Base-by-base conservation (phyloP, 768 basidiomycete species). In the Boletus tomentosulus region DNA sequence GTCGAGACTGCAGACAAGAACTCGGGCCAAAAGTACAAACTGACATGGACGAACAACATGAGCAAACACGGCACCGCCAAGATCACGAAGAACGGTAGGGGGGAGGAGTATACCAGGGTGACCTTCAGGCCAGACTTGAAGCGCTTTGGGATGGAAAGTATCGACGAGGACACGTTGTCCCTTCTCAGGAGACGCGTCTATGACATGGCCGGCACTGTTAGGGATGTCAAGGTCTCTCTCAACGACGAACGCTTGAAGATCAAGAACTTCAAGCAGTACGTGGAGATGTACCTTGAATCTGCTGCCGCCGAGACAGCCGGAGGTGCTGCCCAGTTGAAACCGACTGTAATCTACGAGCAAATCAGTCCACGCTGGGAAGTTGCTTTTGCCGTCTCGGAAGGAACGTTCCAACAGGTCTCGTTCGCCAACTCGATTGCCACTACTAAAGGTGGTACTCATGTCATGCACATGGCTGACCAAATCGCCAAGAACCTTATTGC, bases 351-450 rank as follows among this genome's bases (percentile, higher is more conserved):
- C 48, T 89, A 92, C 66, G 97, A 98, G 67, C 76, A 81, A 53
- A 74, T 92, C 59, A 78, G 82, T 50, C 73, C 79, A 33, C 87
- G 96, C 6, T 99, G 96, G 96, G 97, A 98, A 66, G 79, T 98
- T 44, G 96, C 88, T 2, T 98, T 98, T 66, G 86, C 94, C 1
- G 81, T 98, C 22, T 97, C 96, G 1, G 93, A 98, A 53, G 95
- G 95, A 9, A 75, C 83, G 24, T 90, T 91, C 74, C 89, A 92
- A 64, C 93, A 96, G 50, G 92, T 99, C 45, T 96, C 97, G 24
- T 99, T 98, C 66, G 94, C 93, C 62, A 99, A 99, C 72, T 92
- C 93, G 25, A 98, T 99, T 61, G 85, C 95, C 6, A 99, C 97
- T 3, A 91, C 80, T 55, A 99, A 98, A 66, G 97, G 97, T 47